Evolutionary conservation across 1,284 basidiomycete species (phyloP), one percentile per base, ranked within the genome.

Genomic region (Fomitiporia mediterranea): DNA sequence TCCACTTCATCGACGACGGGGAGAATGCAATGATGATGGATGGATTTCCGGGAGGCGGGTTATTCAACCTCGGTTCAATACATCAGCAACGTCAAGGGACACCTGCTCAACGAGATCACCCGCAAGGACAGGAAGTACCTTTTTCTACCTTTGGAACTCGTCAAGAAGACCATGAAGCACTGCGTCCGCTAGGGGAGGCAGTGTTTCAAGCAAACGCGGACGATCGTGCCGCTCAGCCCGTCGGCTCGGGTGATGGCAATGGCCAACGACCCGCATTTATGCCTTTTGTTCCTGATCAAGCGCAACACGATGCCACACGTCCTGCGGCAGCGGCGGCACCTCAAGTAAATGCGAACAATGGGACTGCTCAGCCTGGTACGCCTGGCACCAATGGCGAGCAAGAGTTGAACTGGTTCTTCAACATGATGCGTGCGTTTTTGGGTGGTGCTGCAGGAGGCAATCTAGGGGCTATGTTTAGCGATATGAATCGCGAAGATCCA

Each of bases 401-500:
- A 23, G n/a, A 38, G 2, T 27, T 44, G 2, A 25, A 46, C 6
- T 28, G 28, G 19, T 39, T 55, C 19, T 11, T 42, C n/a, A 19
- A 32, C 28, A 6, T 55, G 21, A 28, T 55, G 43, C 53, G 53
- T 7, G 27, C 35, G 19, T 17, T 55, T 7, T 38, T 52, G 19
- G 51, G 50, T n/a, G 43, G 19, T 15, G 23, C 23, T 15, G 32
- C 28, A 21, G 43, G 19, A n/a, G 44, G 30, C 30, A 40, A 46
- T 17, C 44, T 53, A 21, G 30, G 17, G 43, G 60, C 56, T 47
- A 53, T 60, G 55, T 62, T 69, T 25, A 35, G 68, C 23, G 68
- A 75, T 34, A 68, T 76, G n/a, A 74, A 75, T 48, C 71, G 71
- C 17, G 86, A 88, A 57, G 83, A 86, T 61, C 82, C 83, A 0